phyloP scores from a whole-genome alignment of 805 yeast genomes.

The Pichia sporocuriosa region DNA sequence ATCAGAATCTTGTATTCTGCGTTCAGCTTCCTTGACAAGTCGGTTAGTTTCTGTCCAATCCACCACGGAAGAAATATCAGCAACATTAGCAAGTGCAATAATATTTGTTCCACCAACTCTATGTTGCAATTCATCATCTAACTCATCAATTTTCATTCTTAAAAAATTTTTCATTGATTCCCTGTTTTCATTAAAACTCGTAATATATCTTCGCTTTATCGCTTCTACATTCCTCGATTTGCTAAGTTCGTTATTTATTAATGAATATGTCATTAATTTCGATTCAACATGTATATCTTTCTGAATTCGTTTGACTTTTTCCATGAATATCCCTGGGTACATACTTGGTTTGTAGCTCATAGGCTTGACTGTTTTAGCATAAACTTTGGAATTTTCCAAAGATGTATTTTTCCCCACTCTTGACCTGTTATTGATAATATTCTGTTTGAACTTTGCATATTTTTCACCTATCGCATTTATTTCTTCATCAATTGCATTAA shows the following conservation, averaged over 20 bases:
- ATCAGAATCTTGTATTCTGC: not conserved
- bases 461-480: not conserved
- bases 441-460: not conserved
- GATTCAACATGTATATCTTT: not conserved
- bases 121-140: slow-evolving; percentile 2
- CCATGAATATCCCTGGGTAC: not conserved
- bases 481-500: slow-evolving; percentile 4
- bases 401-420: no score
- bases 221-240: not conserved
- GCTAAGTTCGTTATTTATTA: not conserved
- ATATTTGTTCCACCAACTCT: not conserved
- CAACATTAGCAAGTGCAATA: not conserved
- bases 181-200: slow-evolving; percentile 7
- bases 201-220: not conserved
- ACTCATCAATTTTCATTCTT: not conserved
- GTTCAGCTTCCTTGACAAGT: not conserved
- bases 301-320: not conserved
- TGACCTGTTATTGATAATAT: not conserved
- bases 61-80: not conserved
- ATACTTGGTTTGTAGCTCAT: slow-evolving; percentile 1
- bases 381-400: no score
- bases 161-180: slow-evolving; percentile 1
- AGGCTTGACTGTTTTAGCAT: not conserved
- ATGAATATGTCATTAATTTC: not conserved
- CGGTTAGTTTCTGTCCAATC: slow-evolving; percentile 1